Evolutionary conservation across 768 basidiomycete species (phyloP).

Genomic region (Sistotremastrum suecicum): DNA sequence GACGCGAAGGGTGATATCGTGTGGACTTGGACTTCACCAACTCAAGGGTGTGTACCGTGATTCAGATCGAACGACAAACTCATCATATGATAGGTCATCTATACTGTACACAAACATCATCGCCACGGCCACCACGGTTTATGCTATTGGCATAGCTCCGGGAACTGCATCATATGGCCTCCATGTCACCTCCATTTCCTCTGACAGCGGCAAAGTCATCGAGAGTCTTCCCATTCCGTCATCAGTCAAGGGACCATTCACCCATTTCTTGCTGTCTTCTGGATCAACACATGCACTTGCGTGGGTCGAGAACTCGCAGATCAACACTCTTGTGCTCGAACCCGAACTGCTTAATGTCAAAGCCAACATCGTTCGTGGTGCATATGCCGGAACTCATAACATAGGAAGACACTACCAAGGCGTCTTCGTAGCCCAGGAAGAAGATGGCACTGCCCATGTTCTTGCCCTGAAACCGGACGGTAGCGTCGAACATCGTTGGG

Average conservation of each 20-base stretch:
- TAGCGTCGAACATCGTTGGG: slow-evolving; percentile 28
- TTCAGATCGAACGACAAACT: not conserved
- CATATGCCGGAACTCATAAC: slow-evolving; percentile 43
- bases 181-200: slow-evolving; percentile 47
- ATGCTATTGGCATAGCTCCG: slow-evolving; percentile 38
- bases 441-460: slow-evolving; percentile 43
- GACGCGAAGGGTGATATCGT: slow-evolving; percentile 36
- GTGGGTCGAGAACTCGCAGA: slow-evolving; percentile 34
- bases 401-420: slow-evolving; percentile 44
- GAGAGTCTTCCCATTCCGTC: slow-evolving; percentile 33
- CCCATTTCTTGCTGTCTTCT: slow-evolving; percentile 18
- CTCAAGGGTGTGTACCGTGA: slow-evolving; percentile 39
- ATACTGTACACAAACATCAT: slow-evolving; percentile 52
- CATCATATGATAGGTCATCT: slow-evolving; percentile 32
- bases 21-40: slow-evolving; percentile 65
- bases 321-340: slow-evolving; percentile 37
- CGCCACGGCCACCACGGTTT: slow-evolving; percentile 38
- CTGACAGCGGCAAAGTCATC: slow-evolving; percentile 37
- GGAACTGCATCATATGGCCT: slow-evolving; percentile 45
- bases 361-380: slow-evolving; percentile 24
- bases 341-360: slow-evolving; percentile 32
- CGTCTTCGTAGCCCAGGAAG: slow-evolving; percentile 41
- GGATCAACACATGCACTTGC: slow-evolving; percentile 22
- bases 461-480: slow-evolving; percentile 34
- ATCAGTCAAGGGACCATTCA: slow-evolving; percentile 18